Conservation (phyloP, 1,284 basidiomycete genomes). For the Pisolithus thermaeus region DNA sequence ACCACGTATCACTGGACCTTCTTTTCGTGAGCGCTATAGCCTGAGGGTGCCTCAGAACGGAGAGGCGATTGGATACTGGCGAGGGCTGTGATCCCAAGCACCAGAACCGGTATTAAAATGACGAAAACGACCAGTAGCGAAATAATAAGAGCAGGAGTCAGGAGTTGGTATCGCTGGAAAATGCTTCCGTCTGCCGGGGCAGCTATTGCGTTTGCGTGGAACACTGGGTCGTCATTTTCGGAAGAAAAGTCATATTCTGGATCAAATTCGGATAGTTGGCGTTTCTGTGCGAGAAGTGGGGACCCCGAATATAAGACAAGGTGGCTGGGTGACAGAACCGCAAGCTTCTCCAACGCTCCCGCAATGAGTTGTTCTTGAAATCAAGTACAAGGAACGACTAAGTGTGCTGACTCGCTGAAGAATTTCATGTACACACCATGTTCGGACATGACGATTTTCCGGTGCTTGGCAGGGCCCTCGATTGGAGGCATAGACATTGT, state of each 20-base stretch:
- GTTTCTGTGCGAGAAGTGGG: conserved; percentile 28
- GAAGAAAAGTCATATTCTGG: conserved; percentile 23
- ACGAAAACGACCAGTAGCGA: conserved; percentile 65
- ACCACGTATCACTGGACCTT: conserved; percentile 62
- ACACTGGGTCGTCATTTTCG: conserved; percentile 9
- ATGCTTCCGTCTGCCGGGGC: conserved; percentile 47
- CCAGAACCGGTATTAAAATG: conserved; percentile 64
- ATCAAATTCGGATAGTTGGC: conserved; percentile 31
- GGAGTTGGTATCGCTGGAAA: conserved; percentile 68
- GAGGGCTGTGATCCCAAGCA: conserved; percentile 63
- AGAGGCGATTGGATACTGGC: conserved; percentile 73
- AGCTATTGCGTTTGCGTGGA: conserved; percentile 25
- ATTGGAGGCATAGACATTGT: conserved; percentile 50
- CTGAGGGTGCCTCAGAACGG: conserved; percentile 57
- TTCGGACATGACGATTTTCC: conserved; percentile 42
- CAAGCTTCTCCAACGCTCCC: conserved; percentile 42
- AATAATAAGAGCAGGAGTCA: conserved; percentile 76
- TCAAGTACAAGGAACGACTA: conserved; percentile 10
- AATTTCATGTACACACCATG: conserved; percentile 40
- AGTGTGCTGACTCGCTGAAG: not conserved
- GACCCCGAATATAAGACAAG: conserved; percentile 63
- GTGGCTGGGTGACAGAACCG: conserved; percentile 48
- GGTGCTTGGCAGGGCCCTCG: conserved; percentile 32
- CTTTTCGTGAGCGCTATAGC: conserved; percentile 63
- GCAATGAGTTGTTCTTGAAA: conserved; percentile 38